Base-by-base conservation (phyloP, 2,329 filamentous ascomycete genomes). In the Cladorrhinum sp. region DNA sequence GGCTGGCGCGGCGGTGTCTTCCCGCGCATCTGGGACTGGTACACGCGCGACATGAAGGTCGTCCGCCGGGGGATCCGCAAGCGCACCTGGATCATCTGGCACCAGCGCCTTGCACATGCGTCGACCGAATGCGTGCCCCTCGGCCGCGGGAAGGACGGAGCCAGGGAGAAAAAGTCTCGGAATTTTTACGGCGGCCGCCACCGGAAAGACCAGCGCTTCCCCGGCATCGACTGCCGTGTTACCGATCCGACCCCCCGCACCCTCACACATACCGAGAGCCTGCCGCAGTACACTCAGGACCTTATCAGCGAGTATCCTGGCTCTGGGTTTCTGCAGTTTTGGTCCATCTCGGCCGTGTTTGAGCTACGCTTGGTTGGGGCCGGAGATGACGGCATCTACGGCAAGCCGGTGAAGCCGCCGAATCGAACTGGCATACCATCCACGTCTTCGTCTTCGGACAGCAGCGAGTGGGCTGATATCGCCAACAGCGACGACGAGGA, bases 51-150 rank as follows among this genome's bases (percentile, higher is more conserved):
- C 27, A 60, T 60, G 16, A 16, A 51, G 2, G n/a, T 16, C 16
- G 36, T 60, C 22, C 41, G n/a, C 8, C 27, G 20, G 2, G 58
- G 41, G 18, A 56, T 60, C 27, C 45, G 29, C 1, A 51, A 41
- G 13, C 41, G 53, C 10, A 56, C 52, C 3, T 60, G 58, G 58
- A 52, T 60, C 16, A 38, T 56, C 24, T 60, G 58, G 58, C 24
- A 57, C 53, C 52, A 56, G 3, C 41, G 58, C 1, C 20, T 38
- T 2, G 23, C 10, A 5, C 48, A 45, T 23, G 38, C 16, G 5
- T 50, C 58, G 22, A 51, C 58, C 2, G 45, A 56, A 23, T 56
- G 24, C 22, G 27, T 36, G 2, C 41, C 10, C 3, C 20, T 60
- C 20, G 18, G 27, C 25, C 24, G 41, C 23, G 53, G 13, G 6